Base-by-base conservation (phyloP, 257 asterid species). In the Anisodus acutangulus region DNA sequence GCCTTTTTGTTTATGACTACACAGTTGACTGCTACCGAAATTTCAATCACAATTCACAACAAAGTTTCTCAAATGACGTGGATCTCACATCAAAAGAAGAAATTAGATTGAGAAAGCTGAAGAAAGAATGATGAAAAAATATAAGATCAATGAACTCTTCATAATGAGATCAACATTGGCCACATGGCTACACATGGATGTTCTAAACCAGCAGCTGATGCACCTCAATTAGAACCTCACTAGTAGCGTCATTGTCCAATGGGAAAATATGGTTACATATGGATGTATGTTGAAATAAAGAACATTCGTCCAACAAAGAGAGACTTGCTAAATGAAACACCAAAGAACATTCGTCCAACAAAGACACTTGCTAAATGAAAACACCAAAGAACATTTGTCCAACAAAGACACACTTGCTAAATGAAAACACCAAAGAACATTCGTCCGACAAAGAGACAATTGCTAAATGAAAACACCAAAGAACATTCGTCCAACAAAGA, bases 21-120 rank as follows among this genome's bases (percentile, higher is more conserved):
- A 67, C 6, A 68, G 49, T 68, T 68, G 13, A 6, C 3, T 6
- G 26, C 49, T 6, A 3, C 78, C 47, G 39, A 68, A 9, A 39
- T 37, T 68, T 68, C 53, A 3, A 66, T 22, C 26, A 22, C 26
- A 22, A 22, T 22, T 31, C 47, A 66, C 2, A 66, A 4, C 72
- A 66, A 5, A 37, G 26, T 35, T 39, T 68, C n/a, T 3, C 43
- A 39, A 68, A 68, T 3, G 78, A 39, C 22, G 2, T 68, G 51
- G 22, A 37, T 39, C 51, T 68, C 53, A 68, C 26, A 16, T 68
- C 51, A 68, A 37, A 13, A 37, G 5, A 68, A 68, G 22, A 68
- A 68, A 68, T 39, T 39, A 68, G 6, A 68, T 39, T 68, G 26
- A 68, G 19, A 68, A 68, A 68, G 49, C n/a, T 67, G 74, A 67